Conservation (phyloP, 1,284 basidiomycete genomes). For the Rhodotorula sp. region DNA sequence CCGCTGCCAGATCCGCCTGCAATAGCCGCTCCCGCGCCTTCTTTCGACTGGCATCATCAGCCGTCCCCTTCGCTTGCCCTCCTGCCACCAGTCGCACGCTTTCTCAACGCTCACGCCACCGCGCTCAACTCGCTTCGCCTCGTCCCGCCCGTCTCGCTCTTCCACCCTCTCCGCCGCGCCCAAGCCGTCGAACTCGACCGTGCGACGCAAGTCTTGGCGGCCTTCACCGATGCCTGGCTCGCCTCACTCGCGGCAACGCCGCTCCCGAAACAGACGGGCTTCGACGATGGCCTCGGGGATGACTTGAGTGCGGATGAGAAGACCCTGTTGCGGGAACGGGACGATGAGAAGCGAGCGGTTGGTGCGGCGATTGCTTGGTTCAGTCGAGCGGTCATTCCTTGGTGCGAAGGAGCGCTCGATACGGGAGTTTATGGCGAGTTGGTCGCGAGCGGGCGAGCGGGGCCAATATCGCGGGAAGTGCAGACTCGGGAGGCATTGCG, state of each 20-base stretch:
- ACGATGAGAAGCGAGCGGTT: conserved; percentile 31
- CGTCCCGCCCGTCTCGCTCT: conserved; percentile 66
- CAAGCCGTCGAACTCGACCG: conserved; percentile 37
- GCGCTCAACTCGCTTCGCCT: conserved; percentile 78
- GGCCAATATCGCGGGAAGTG: neutral
- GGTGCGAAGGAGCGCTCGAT: conserved; percentile 36
- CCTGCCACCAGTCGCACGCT: conserved; percentile 72
- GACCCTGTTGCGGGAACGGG: conserved; percentile 3
- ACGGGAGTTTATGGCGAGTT: conserved; percentile 40
- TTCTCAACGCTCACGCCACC: conserved; percentile 70
- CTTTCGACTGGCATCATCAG: conserved; percentile 35
- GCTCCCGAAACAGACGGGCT: neutral
- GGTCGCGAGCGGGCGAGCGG: neutral
- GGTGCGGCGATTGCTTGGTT: conserved; percentile 25
- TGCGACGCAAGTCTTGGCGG: conserved; percentile 36
- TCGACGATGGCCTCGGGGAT: neutral
- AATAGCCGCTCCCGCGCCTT: neutral
- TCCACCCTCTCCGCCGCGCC: conserved; percentile 17
- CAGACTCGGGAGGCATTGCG: conserved; percentile 15
- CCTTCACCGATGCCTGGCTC: conserved; percentile 41
- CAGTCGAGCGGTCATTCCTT: conserved; percentile 39
- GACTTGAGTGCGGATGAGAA: conserved; percentile 21
- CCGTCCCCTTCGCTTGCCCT: conserved; percentile 68
- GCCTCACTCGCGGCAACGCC: conserved; percentile 14
- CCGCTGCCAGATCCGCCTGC: conserved; percentile 12